A percentile compares a stretch with the other conserved stretches of the same genome.
phyloP scores from a whole-genome alignment of 345 rosid genomes.

The Angophora floribunda region DNA sequence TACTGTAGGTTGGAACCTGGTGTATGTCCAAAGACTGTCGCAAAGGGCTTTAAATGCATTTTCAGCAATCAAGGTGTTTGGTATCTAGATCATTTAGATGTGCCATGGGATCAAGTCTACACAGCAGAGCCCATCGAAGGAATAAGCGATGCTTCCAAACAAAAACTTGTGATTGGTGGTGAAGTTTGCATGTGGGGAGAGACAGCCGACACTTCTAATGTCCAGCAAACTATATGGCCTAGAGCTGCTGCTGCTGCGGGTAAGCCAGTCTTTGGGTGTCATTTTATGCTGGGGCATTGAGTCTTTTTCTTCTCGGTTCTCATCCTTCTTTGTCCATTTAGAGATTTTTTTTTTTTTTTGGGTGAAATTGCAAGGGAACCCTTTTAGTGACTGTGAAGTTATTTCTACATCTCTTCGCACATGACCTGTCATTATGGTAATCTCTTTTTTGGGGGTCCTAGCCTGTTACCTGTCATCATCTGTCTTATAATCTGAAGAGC shows the following conservation, averaged over 20 bases:
- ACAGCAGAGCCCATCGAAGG: slow-evolving; percentile 75
- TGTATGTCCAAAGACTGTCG: slow-evolving; percentile 71
- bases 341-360: too few relatives aligned
- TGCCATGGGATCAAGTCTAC: slow-evolving; percentile 63
- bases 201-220: slow-evolving; percentile 70
- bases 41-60: slow-evolving; percentile 85
- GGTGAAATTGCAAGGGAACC: too few relatives aligned
- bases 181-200: slow-evolving; percentile 98
- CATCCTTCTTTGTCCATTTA: too few relatives aligned
- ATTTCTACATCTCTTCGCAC: too few relatives aligned
- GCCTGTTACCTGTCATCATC: slow-evolving; percentile 37
- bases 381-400: too few relatives aligned
- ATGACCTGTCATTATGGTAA: too few relatives aligned
- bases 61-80: slow-evolving; percentile 21
- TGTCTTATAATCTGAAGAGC: too few relatives aligned
- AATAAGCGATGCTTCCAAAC: slow-evolving; percentile 36
- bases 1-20: slow-evolving; percentile 68
- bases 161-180: slow-evolving; percentile 76
- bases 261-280: neutral
- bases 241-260: slow-evolving; percentile 26
- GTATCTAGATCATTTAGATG: slow-evolving; percentile 65
- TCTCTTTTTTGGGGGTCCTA: too few relatives aligned
- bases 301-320: too few relatives aligned
- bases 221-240: slow-evolving; percentile 53
- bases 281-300: neutral